Evolutionary conservation across 495 filamentous ascomycete species (phyloP), one percentile per base, ranked within the genome.

Genomic region (Podospora tetraspora): DNA sequence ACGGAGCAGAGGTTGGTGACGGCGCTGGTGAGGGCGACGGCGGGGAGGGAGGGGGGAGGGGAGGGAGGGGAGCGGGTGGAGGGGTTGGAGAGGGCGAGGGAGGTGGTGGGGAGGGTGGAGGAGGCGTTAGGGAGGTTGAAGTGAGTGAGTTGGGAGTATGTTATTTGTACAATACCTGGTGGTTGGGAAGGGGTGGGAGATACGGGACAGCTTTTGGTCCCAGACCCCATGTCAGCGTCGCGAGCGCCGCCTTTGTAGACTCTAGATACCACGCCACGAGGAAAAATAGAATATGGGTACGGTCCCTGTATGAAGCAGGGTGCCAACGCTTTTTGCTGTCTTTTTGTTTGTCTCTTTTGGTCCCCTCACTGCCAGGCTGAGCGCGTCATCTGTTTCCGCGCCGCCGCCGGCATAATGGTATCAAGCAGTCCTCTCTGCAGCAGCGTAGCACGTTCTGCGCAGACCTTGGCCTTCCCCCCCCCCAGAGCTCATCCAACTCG

Each of bases 1-100:
- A 88, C 87, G 1, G 95, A 99, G 77, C 79, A 83, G 27, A 83
- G 82, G 22, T 79, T 94, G 58, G 84, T 82, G 56, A 75, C 81
- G 61, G 79, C 87, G 57, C 78, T 97, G 23, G 81, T 79, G 13
- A 57, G 80, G 81, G 67, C 84, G 74, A 78, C 74, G 69, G 65
- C 64, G 66, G 68, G 25, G 3, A 58, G 22, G 1, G 66, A 30
- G 7, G 66, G 65, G 3, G 27, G 56, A 43, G 68, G 71, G 1
- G 81, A 80, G 2, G 27, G 56, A 43, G 68, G 71, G 1, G 81
- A 80, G 19, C 81, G 80, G 6, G 70, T 74, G 56, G 73, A 77
- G 37, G 81, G 83, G 64, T 76, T 86, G n/a, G 80, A 83, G 57
- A 79, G 76, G 68, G 87, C 84, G 2, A 81, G 82, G 70, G 83